Evolutionary conservation across 805 yeast species (phyloP).

Genomic region (Cephaloascus albidus): DNA sequence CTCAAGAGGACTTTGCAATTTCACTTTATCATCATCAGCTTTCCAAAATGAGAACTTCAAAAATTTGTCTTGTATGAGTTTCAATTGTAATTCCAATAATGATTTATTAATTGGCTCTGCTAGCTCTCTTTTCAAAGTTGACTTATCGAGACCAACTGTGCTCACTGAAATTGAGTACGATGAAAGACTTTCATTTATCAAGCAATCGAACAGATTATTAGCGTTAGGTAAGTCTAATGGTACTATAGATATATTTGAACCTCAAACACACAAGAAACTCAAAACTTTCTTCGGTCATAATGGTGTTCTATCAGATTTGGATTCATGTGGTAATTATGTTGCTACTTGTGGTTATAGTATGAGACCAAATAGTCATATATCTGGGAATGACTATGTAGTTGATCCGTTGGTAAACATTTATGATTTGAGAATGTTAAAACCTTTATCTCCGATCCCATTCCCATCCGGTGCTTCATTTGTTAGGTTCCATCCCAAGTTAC

Average conservation of each 20-base stretch:
- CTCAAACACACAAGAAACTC: constrained; percentile 33
- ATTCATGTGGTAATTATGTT: constrained; percentile 53
- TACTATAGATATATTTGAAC: constrained; percentile 54
- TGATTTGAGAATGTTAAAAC: constrained; percentile 65
- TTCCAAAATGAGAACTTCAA: background rate
- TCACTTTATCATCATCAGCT: background rate
- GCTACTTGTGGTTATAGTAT: constrained; percentile 78
- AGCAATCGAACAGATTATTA: constrained; percentile 36
- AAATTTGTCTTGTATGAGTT: constrained; percentile 15
- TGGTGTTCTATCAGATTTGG: constrained; percentile 54
- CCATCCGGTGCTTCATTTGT: constrained; percentile 86
- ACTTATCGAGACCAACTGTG: constrained; percentile 25
- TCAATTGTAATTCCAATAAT: constrained; percentile 3
- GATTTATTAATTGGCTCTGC: background rate
- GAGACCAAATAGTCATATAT: constrained; percentile 44
- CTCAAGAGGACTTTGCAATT: constrained; percentile 41
- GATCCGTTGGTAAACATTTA: constrained; percentile 82
- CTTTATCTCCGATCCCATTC: constrained; percentile 74
- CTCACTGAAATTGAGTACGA: constrained; percentile 28
- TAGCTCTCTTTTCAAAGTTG: constrained; percentile 22
- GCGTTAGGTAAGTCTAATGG: constrained; percentile 55
- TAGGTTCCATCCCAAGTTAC: constrained; percentile 76
- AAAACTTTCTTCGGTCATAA: constrained; percentile 52
- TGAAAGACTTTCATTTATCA: constrained; percentile 36
- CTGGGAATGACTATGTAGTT: constrained; percentile 21